Evolutionary conservation across 1,284 basidiomycete species (phyloP).

Genomic region (Microbotryum violaceum): DNA sequence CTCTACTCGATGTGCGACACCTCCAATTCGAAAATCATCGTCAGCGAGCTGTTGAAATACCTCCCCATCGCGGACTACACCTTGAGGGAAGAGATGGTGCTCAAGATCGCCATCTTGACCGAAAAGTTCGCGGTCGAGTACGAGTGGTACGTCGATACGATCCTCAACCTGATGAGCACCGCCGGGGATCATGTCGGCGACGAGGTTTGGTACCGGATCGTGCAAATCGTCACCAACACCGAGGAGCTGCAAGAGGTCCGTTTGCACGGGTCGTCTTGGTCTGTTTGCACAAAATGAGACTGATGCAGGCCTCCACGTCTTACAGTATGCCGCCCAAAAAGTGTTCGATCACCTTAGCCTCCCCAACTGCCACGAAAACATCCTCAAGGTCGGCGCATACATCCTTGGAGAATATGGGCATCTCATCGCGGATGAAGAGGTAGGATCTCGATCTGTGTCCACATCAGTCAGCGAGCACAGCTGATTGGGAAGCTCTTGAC

Average conservation of each 20-base stretch:
- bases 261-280: background rate
- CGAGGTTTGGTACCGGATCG: constrained; percentile 97
- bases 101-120: constrained; percentile 96
- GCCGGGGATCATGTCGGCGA: constrained; percentile 98
- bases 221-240: constrained; percentile 97
- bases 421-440: constrained; percentile 82
- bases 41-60: constrained; percentile 87
- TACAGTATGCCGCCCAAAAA: constrained; percentile 84
- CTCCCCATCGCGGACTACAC: constrained; percentile 91
- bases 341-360: constrained; percentile 82
- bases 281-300: background rate
- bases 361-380: constrained; percentile 78
- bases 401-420: constrained; percentile 92
- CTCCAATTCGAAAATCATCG: constrained; percentile 88
- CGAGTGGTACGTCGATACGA: constrained; percentile 81
- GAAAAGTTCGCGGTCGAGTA: constrained; percentile 85
- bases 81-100: constrained; percentile 92
- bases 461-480: background rate
- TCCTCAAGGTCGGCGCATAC: constrained; percentile 96
- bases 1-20: constrained; percentile 99
- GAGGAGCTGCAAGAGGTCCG: constrained; percentile 61
- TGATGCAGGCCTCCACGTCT: background rate
- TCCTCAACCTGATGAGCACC: constrained; percentile 78
- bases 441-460: constrained; percentile 3
- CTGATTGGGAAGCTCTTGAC: background rate